Evolutionary conservation across 2,329 filamentous ascomycete species (phyloP).

Genomic region (Didymella keratinophila): DNA sequence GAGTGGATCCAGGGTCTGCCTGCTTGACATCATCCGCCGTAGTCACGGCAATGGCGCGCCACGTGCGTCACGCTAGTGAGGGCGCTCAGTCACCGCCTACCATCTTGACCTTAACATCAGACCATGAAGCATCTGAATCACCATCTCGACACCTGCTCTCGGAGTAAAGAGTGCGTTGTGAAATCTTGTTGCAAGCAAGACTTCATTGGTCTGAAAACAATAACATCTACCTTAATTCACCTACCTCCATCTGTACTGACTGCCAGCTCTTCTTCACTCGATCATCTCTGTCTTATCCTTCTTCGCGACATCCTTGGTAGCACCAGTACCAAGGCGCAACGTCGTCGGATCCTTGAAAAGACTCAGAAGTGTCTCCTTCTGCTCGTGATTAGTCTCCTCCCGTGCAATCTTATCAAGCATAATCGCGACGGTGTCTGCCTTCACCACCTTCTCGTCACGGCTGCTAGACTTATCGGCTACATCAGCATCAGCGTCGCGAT

Average conservation of each 20-base stretch:
- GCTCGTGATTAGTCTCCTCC: not conserved
- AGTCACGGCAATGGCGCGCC: slow-evolving; percentile 16
- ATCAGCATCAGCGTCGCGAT: not conserved
- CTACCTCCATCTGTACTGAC: not conserved
- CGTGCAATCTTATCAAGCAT: not conserved
- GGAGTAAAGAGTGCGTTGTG: not conserved
- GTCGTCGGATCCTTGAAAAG: not conserved
- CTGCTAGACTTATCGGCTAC: not conserved
- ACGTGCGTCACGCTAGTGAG: slow-evolving; percentile 18
- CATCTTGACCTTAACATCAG: not conserved
- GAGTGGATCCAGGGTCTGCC: slow-evolving; percentile 14
- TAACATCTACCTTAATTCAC: not conserved
- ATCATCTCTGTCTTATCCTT: not conserved
- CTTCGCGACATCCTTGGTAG: not conserved
- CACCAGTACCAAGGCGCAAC: not conserved
- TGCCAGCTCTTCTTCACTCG: not conserved
- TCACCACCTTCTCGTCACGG: not conserved
- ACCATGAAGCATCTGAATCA: not conserved
- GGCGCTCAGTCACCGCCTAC: not conserved
- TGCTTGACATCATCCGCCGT: slow-evolving; percentile 21
- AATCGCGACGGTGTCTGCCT: not conserved
- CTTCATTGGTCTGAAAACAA: not conserved
- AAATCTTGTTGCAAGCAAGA: not conserved
- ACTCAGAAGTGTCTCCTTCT: not conserved
- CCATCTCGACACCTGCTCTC: not conserved